Percentiles rank a stretch among this genome's conserved stretches.
These are phyloP conservation scores for Paraleonurus japonicus DNA, from an alignment of 257 asterid species.

Conservation along the genomic window DNA sequence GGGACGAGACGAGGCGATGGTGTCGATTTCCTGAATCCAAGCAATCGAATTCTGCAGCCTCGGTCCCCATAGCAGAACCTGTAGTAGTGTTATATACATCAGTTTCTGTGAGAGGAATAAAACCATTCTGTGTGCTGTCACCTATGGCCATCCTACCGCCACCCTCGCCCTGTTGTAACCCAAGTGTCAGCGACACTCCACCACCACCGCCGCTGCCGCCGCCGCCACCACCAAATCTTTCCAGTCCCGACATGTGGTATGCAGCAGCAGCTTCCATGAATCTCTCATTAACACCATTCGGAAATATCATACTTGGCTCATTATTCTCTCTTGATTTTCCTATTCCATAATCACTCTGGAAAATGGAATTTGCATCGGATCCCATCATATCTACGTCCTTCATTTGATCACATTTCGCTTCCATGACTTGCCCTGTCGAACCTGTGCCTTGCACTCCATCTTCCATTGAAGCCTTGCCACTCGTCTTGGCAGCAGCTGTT, in stretches of 20 bases:
- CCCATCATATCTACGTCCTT: slow-evolving; percentile 46
- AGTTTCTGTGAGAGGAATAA: slow-evolving; percentile 46
- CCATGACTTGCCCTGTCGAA: slow-evolving; percentile 38
- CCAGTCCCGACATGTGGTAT: slow-evolving; percentile 56
- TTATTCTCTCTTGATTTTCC: slow-evolving; percentile 28
- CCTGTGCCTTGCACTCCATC: slow-evolving; percentile 38
- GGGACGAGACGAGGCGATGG: slow-evolving; percentile 46
- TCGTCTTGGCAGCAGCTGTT: slow-evolving; percentile 25
- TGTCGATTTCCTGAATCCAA: slow-evolving; percentile 50
- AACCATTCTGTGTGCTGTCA: slow-evolving; percentile 35
- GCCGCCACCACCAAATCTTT: slow-evolving; percentile 40
- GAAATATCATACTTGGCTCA: slow-evolving; percentile 21
- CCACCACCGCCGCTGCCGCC: background rate
- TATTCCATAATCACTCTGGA: slow-evolving; percentile 33
- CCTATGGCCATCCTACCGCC: slow-evolving; percentile 37
- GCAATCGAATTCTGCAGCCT: slow-evolving; percentile 50
- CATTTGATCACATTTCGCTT: slow-evolving; percentile 40
- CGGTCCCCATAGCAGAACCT: slow-evolving; percentile 44
- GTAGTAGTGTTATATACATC: slow-evolving; percentile 36
- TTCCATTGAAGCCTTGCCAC: slow-evolving; percentile 41
- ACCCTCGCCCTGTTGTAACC: slow-evolving; percentile 72
- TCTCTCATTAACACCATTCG: slow-evolving; percentile 30
- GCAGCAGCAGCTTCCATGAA: slow-evolving; percentile 30
- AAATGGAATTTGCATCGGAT: slow-evolving; percentile 34
- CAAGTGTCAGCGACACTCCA: slow-evolving; percentile 56